Conservation (phyloP, 2,329 filamentous ascomycete genomes). For the Phoma sp. region DNA sequence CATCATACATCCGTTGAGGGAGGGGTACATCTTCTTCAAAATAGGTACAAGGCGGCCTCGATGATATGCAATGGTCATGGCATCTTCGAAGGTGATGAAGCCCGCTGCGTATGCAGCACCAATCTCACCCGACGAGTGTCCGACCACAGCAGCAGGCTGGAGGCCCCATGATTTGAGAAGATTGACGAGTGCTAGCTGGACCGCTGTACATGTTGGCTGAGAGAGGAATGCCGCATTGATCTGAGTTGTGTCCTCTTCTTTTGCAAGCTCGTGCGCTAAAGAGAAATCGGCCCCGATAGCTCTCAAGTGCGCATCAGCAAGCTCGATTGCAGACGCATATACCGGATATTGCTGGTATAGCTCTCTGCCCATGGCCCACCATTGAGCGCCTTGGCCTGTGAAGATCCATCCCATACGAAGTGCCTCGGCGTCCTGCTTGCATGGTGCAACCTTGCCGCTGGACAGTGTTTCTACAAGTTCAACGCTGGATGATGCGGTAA, state of each 20-base stretch:
- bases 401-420: conserved; percentile 24
- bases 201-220: conserved; percentile 16
- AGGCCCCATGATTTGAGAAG: conserved; percentile 36
- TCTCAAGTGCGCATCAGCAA: not conserved
- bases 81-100: conserved; percentile 21
- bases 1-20: conserved; percentile 2
- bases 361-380: conserved; percentile 28
- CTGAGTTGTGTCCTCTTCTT: conserved; percentile 23
- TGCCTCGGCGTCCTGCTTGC: conserved; percentile 1
- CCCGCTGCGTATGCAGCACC: conserved; percentile 31
- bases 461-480: conserved; percentile 2
- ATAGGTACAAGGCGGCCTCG: conserved; percentile 18
- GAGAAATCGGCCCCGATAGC: conserved; percentile 1
- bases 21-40: not conserved
- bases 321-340: conserved; percentile 16
- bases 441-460: not conserved
- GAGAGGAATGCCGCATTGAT: conserved; percentile 25
- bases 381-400: conserved; percentile 42
- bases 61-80: conserved; percentile 19
- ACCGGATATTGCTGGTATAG: conserved; percentile 10
- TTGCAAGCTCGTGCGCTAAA: conserved; percentile 22
- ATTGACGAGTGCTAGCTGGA: conserved; percentile 35
- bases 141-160: conserved; percentile 29
- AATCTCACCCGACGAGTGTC: conserved; percentile 42
- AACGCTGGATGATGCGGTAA: not conserved